phyloP scores from a whole-genome alignment of 225 moss, liverwort and hornwort species.

The Physcomitrium patens region DNA sequence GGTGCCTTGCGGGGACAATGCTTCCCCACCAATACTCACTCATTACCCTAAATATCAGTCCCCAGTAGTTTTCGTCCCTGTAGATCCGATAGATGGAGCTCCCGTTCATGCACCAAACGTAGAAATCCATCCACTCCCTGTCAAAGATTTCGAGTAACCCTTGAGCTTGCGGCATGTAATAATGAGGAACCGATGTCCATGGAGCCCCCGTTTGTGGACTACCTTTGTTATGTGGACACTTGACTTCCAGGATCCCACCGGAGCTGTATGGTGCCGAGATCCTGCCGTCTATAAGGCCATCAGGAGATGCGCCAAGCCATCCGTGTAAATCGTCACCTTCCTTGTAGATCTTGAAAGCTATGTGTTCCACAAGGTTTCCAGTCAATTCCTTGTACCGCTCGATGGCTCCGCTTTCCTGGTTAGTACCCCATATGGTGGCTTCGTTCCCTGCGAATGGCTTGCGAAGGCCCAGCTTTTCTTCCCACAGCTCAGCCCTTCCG shows the following conservation, averaged over 20 bases:
- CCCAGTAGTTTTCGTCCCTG: conserved; percentile 81
- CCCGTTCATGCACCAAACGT: conserved; percentile 84
- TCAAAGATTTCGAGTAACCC: conserved; percentile 92
- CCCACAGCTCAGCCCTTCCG: conserved; percentile 78
- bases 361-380: conserved; percentile 71
- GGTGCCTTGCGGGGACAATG: conserved; percentile 70
- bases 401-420: conserved; percentile 75
- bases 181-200: conserved; percentile 77
- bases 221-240: conserved; percentile 95
- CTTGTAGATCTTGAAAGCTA: conserved; percentile 86
- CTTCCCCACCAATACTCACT: conserved; percentile 97
- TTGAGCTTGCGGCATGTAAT: conserved; percentile 98
- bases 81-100: conserved; percentile 86
- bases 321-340: conserved; percentile 75
- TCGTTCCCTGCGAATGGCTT: conserved; percentile 76
- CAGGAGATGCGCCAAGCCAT: conserved; percentile 96
- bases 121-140: conserved; percentile 86
- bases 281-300: conserved; percentile 71
- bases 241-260: conserved; percentile 84
- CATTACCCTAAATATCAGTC: conserved; percentile 83
- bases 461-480: conserved; percentile 83
- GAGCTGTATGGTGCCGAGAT: conserved; percentile 34
- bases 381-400: conserved; percentile 85
- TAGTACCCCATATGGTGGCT: conserved; percentile 84
- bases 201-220: conserved; percentile 78